Evolutionary conservation across 2,329 filamentous ascomycete genomes (phyloP).

Genomic region (Arthroderma sp.): DNA sequence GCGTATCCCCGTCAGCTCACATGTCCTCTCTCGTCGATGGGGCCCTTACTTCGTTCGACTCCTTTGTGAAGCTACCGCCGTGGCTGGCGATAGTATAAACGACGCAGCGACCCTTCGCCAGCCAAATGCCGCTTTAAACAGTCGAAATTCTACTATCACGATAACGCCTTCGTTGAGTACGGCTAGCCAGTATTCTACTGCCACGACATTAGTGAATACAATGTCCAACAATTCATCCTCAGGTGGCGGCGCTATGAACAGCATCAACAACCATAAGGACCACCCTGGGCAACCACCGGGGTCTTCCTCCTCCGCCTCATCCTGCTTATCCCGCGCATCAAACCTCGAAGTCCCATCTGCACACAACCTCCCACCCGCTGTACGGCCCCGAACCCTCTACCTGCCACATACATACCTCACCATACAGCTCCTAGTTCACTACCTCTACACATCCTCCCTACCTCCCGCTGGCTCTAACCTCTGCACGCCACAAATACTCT

Average conservation of each 20-base stretch:
- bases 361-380: constrained; percentile 42
- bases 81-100: constrained; percentile 53
- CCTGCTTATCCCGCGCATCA: constrained; percentile 14
- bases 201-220: constrained; percentile 31
- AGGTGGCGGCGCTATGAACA: constrained; percentile 15
- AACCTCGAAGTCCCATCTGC: constrained; percentile 44
- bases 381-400: constrained; percentile 74
- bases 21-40: constrained; percentile 78
- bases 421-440: constrained; percentile 80
- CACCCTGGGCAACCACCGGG: background rate
- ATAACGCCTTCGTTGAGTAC: constrained; percentile 53
- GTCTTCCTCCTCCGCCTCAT: background rate
- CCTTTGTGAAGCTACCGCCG: constrained; percentile 63
- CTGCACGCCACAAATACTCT: constrained; percentile 89
- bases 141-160: constrained; percentile 71
- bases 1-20: constrained; percentile 84
- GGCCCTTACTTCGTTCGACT: constrained; percentile 92
- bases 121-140: constrained; percentile 41
- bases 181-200: constrained; percentile 32
- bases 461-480: constrained; percentile 63
- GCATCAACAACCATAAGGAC: constrained; percentile 9
- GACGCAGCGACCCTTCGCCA: constrained; percentile 67
- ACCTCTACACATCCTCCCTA: constrained; percentile 82
- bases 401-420: constrained; percentile 86
- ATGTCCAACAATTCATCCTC: constrained; percentile 13